phyloP scores from a whole-genome alignment of 331 rosid species.

The Arachis monticola region DNA sequence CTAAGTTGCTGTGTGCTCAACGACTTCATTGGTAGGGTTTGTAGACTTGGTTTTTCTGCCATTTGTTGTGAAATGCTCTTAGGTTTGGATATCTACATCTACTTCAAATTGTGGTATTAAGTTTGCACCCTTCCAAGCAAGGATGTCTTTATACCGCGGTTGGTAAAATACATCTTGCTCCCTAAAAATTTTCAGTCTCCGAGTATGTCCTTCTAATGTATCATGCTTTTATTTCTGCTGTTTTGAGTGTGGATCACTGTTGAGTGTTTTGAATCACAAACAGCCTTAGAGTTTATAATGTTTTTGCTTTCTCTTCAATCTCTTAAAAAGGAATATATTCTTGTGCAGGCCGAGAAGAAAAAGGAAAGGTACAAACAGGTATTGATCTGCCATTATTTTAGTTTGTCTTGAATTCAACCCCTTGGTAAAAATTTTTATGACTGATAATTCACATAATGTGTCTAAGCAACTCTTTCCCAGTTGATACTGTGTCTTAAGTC shows the following conservation, averaged over 20 bases:
- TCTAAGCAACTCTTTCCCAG: slow-evolving; percentile 25
- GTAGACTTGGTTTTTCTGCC: not conserved
- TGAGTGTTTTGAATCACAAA: slow-evolving; percentile 8
- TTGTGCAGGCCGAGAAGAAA: slow-evolving; percentile 70
- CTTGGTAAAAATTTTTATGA: slow-evolving; percentile 22
- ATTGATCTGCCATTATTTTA: slow-evolving; percentile 35
- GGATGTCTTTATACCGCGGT: not conserved
- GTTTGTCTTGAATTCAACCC: slow-evolving; percentile 4
- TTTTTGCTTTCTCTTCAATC: not conserved
- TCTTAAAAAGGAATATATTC: slow-evolving; percentile 34
- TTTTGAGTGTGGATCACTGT: slow-evolving; percentile 9
- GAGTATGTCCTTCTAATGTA: not conserved
- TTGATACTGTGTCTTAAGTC: slow-evolving; percentile 24
- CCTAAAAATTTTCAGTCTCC: slow-evolving; percentile 15
- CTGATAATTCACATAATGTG: slow-evolving; percentile 3
- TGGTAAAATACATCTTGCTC: not conserved
- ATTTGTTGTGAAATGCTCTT: not conserved
- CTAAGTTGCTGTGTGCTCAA: not conserved
- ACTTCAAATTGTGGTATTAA: not conserved
- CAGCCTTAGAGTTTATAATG: slow-evolving; percentile 5
- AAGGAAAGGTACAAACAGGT: slow-evolving; percentile 87
- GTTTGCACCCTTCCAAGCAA: slow-evolving; percentile 3
- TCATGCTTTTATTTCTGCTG: slow-evolving; percentile 3
- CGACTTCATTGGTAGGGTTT: not conserved
- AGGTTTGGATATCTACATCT: not conserved